Evolutionary conservation across 805 yeast genomes (phyloP).

Genomic region (Yamadazyma philogaea): DNA sequence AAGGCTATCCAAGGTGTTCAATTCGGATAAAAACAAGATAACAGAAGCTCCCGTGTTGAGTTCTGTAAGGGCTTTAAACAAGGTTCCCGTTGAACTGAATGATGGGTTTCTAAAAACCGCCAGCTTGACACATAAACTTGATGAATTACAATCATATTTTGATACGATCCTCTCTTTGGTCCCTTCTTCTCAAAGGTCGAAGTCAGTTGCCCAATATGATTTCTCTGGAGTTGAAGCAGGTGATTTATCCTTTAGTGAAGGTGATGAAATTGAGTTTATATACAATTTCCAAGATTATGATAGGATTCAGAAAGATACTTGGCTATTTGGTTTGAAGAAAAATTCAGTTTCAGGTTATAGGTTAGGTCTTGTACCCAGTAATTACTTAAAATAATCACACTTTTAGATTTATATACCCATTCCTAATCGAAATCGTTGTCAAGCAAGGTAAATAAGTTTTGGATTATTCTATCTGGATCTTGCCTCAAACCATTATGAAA

Average conservation of each 20-base stretch:
- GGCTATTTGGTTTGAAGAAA: constrained; percentile 32
- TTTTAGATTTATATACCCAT: neutral
- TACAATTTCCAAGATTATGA: constrained; percentile 29
- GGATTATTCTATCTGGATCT: constrained; percentile 38
- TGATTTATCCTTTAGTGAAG: constrained; percentile 33
- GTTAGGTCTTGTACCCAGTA: constrained; percentile 38
- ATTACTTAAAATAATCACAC: constrained; percentile 15
- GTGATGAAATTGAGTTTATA: constrained; percentile 32
- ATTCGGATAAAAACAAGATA: constrained; percentile 33
- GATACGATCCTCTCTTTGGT: constrained; percentile 13
- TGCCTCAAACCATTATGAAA: constrained; percentile 52
- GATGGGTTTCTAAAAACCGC: constrained; percentile 13
- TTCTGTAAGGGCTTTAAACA: constrained; percentile 3
- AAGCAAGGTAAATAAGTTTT: constrained; percentile 36
- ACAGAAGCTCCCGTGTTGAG: constrained; percentile 28
- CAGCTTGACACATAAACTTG: constrained; percentile 26
- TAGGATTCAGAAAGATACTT: constrained; percentile 20
- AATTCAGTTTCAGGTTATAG: constrained; percentile 16
- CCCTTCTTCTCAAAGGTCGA: constrained; percentile 5
- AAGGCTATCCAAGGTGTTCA: constrained; percentile 27
- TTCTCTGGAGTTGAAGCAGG: constrained; percentile 35
- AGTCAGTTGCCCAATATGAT: constrained; percentile 17
- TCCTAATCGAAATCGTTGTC: constrained; percentile 30
- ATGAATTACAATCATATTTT: constrained; percentile 23
- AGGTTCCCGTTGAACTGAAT: neutral